Evolutionary conservation across 1,284 basidiomycete genomes (phyloP), one percentile per base, ranked within the genome.

Genomic region (Volvariella volvacea): DNA sequence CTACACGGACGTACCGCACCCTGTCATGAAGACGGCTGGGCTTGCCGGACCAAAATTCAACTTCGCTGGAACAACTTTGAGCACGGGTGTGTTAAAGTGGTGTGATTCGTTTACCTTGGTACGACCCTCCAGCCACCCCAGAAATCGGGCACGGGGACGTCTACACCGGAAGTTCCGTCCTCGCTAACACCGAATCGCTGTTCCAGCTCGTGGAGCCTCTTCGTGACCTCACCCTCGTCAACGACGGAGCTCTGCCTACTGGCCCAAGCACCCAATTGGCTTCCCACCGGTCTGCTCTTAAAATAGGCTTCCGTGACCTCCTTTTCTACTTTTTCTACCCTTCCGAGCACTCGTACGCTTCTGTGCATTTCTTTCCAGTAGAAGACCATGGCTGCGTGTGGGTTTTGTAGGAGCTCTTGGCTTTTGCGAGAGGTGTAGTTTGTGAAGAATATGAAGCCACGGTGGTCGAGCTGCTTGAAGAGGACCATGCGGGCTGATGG

Each of bases 51-150:
- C 93, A 97, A 63, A 96, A 96, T 60, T 97, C 93, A 43, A 96
- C 72, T 66, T 80, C 78, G 40, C 78, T 80, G 46, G 12, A 45
- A 39, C 21, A 36, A 42, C 6, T 28, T 12, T 6, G 25, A 12
- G 12, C 12, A 28, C 19, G 39, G 37, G 42, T 39, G 21, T 21
- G 22, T 48, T 15, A 45, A 21, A 25, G 20, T 2, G 42, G 41
- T 14, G 37, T 45, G 39, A 41, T 36, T 10, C 40, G 76, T 83
- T 63, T 63, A 94, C 88, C 78, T 78, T 12, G 96, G 96, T 4
- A 97, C 73, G 32, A 99, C 76, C 53, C 94, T 76, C 83, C 90
- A 97, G 2, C 95, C 95, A 47, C 95, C 95, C 96, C 96, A 99
- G 63, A 90, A 90, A 4, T 89, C 84, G 1, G 95, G 96, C 39